Percentiles rank a stretch among this genome's conserved stretches.
Evolutionary conservation across 2,329 filamentous ascomycete genomes (phyloP).

Genomic region (Hypomyces rosellus): DNA sequence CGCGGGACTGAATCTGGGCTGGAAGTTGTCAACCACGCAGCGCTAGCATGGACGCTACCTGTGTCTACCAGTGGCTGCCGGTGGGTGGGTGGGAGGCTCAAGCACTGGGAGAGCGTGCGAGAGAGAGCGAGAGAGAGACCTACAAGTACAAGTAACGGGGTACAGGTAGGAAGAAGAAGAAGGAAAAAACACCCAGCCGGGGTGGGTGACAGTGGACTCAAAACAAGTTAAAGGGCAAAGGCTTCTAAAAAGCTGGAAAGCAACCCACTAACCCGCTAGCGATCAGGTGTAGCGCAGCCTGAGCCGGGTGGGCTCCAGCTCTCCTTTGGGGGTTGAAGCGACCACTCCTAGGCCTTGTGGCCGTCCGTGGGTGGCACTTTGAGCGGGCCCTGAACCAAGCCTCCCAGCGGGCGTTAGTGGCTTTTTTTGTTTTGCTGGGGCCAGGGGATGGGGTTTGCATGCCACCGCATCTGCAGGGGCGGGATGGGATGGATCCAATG

Average conservation of each 20-base stretch:
- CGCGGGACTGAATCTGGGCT: slow-evolving; percentile 1
- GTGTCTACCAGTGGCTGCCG: not conserved
- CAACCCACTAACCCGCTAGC: not conserved
- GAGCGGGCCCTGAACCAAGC: not conserved
- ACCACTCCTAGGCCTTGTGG: no score
- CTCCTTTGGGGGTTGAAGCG: no score
- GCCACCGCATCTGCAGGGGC: not conserved
- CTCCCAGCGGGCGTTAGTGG: not conserved
- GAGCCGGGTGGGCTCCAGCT: no score
- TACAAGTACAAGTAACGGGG: not conserved
- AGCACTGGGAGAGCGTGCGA: not conserved
- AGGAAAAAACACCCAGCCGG: not conserved
- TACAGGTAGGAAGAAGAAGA: not conserved
- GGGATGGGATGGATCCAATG: not conserved
- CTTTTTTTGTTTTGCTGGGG: not conserved
- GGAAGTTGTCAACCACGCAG: not conserved
- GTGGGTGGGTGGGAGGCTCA: not conserved
- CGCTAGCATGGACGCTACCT: not conserved
- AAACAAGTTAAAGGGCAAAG: not conserved
- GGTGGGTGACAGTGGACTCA: not conserved
- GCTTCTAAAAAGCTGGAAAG: not conserved
- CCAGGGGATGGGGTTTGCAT: not conserved
- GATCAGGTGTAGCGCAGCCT: no score
- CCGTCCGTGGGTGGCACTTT: no score
- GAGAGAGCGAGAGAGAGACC: not conserved